Evolutionary conservation across 2,329 filamentous ascomycete genomes (phyloP), one percentile per base, ranked within the genome.

Genomic region (Botrytis aclada): DNA sequence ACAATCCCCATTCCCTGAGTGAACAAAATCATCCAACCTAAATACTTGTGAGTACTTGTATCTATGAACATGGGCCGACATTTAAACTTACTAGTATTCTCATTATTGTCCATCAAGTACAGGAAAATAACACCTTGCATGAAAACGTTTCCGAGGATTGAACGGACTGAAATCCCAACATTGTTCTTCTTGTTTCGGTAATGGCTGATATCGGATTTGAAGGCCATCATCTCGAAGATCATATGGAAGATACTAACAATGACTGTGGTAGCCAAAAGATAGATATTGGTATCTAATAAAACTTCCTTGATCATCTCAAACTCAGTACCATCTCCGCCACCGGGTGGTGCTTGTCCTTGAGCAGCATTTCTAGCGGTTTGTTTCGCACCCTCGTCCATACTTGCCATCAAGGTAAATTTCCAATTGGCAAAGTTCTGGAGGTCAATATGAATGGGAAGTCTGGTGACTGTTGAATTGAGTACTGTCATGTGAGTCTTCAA

Each of bases 141-240:
- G 82, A 98, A 95, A 75, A 98, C 95, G 80, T 98, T 99, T 81
- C 93, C 94, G 73, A 99, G 86, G 80, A 99, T 99, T 45, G 95
- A 97, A 73, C 96, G 94, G 74, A 99, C 92, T 1, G 95, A 98
- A 63, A 97, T 97, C 76, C 96, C 96, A 41, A 99, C 93, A 74
- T 97, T 96, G 84, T 98, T 97, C 87, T 99, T 99, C 91, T 99
- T 99, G 86, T 98, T 98, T 81, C 95, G 93, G 89, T 96, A 99
- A 84, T 99, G 96, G 66, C 94, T 90, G 81, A 99, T 97, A 81
- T 99, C 96, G 81, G 92, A 97, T 80, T 97, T 97, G 85, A 99
- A 99, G 2, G 96, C 96, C 47, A 99, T 88, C 80, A 93, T 95
- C 83, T 99, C 96, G 76, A 99, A 95, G 77, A 99, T 86, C 88